These are phyloP conservation scores for Sporothrix mexicana DNA, from an alignment of 2,329 filamentous ascomycete genomes.

Conservation along the genomic window DNA sequence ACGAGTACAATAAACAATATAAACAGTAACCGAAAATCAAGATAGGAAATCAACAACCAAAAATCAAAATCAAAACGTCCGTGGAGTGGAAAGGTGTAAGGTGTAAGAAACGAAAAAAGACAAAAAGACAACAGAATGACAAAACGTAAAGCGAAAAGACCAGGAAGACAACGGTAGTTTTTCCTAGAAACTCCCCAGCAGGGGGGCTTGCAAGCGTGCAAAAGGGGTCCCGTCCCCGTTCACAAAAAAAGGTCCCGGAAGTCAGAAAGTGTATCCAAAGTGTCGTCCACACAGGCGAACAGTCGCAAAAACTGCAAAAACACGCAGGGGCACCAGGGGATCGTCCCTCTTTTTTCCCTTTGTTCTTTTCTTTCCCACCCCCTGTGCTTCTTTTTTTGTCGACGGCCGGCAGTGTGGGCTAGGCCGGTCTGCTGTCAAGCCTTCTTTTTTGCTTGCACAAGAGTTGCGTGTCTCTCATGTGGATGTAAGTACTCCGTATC, in stretches of 20 bases:
- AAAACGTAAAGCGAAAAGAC: not conserved
- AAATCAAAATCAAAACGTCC: not conserved
- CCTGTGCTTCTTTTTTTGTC: slow-evolving; percentile 21
- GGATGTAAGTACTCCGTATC: not conserved
- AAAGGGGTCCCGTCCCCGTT: slow-evolving; percentile 1
- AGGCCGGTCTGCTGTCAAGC: slow-evolving; percentile 19
- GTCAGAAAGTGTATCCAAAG: not conserved
- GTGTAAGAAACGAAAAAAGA: not conserved
- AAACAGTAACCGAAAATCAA: not conserved
- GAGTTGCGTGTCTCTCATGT: not conserved
- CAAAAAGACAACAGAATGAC: not conserved
- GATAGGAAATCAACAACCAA: not conserved
- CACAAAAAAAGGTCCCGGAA: not conserved
- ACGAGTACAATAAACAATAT: slow-evolving; percentile 4
- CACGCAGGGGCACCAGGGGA: slow-evolving; percentile 19
- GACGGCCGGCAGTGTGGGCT: slow-evolving; percentile 3
- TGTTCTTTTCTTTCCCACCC: slow-evolving; percentile 17
- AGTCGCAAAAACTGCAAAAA: slow-evolving; percentile 22
- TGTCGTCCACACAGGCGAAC: not conserved
- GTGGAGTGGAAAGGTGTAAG: too few species aligned
- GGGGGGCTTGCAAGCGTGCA: slow-evolving; percentile 10
- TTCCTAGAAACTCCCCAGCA: slow-evolving; percentile 8
- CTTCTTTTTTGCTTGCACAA: not conserved
- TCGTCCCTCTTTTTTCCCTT: slow-evolving; percentile 4
- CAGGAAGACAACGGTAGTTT: slow-evolving; percentile 15